Conservation (phyloP, 2,329 filamentous ascomycete genomes). For the Sporothrix inflata region DNA sequence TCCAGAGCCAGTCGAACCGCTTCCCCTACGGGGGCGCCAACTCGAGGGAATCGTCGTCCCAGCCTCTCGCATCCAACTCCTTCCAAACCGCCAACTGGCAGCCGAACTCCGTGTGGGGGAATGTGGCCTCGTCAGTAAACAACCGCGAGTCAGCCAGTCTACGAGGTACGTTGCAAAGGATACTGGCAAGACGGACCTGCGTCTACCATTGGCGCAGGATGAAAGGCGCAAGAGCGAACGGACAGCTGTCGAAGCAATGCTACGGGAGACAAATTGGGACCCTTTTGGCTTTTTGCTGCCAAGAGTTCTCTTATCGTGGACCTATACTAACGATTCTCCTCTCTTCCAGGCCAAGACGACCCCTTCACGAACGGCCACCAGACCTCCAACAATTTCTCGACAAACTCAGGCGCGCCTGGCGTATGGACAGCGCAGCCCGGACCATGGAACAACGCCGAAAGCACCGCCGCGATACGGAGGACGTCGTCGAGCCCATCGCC, state of each 20-base stretch:
- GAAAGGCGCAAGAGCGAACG: neutral
- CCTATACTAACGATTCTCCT: neutral
- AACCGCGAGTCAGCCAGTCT: conserved; percentile 50
- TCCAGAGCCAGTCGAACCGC: conserved; percentile 23
- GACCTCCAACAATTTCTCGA: conserved; percentile 4
- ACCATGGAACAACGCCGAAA: conserved; percentile 63
- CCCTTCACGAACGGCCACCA: conserved; percentile 38
- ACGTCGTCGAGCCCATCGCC: conserved; percentile 62
- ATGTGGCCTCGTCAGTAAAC: conserved; percentile 40
- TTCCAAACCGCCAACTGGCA: conserved; percentile 45
- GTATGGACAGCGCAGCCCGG: conserved; percentile 45
- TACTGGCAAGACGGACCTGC: neutral
- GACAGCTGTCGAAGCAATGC: neutral
- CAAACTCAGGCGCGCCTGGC: conserved; percentile 14
- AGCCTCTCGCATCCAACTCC: conserved; percentile 46
- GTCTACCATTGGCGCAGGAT: neutral
- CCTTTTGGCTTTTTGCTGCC: neutral
- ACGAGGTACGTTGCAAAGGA: conserved; percentile 50
- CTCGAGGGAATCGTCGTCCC: conserved; percentile 41
- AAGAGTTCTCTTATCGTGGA: neutral
- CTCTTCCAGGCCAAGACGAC: conserved; percentile 38
- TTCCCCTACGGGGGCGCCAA: conserved; percentile 31
- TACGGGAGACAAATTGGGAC: no score
- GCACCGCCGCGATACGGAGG: conserved; percentile 46
- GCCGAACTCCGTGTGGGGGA: conserved; percentile 56